Evolutionary conservation across 2,329 filamentous ascomycete genomes (phyloP), one percentile per base, ranked within the genome.

Genomic region (Claviceps paspali): DNA sequence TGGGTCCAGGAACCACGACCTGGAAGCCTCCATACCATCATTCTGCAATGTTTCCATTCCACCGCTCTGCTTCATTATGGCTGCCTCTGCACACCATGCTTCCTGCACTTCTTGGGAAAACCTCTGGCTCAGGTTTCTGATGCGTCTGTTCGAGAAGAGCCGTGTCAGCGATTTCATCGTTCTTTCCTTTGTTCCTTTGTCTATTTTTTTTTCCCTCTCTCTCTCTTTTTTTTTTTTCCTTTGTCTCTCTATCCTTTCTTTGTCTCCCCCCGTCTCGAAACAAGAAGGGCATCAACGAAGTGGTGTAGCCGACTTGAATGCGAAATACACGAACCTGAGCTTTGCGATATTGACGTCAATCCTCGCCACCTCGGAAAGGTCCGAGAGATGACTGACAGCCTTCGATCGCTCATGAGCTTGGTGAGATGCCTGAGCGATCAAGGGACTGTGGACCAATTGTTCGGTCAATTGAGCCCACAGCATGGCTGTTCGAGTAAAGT

Each of bases 81-180:
- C 27, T 28, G 29, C 27, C 10, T 45, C 45, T 28, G 46, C 44
- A 27, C 41, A 38, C 57, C 57, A 60, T 15, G 52, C 40, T 9
- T 50, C 48, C 42, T 53, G 47, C 11, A 60, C 54, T 18, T 58
- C 54, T 21, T 45, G 51, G 10, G 54, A 54, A 42, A 57, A 60
- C 31, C 52, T 49, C 26, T 50, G 39, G 9, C 54, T 52, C 31
- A 59, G 36, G 24, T 60, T 51, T 23, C 50, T 49, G 19, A 60
- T 59, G 41, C 57, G 51, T 9, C 57, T 60, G 35, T 29, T 31
- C n/a, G n/a, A 33, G 29, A 28, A n/a, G 8, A 37, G 9, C 4
- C 4, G 19, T 14, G 17, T 37, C 7, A 37, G 35, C 29, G 1
- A 4, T 15, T 10, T 11, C 5, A 5, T 21, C 5, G 5, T 19